phyloP scores from a whole-genome alignment of 2,329 filamentous ascomycete species.

The Chaetomium sp. region DNA sequence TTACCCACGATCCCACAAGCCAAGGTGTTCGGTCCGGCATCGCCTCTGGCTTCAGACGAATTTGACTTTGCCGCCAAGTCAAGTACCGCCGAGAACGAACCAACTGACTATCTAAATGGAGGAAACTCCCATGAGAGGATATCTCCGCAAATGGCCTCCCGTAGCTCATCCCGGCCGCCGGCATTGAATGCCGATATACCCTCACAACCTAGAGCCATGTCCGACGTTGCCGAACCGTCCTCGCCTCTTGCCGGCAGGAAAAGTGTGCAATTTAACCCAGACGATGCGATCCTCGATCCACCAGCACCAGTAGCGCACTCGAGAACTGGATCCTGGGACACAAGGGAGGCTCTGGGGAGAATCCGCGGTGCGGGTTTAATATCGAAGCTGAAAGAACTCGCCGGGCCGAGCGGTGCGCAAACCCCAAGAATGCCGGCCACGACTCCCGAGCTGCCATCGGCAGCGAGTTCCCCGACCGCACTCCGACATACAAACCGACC shows the following conservation, averaged over 20 bases:
- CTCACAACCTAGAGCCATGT: conserved; percentile 33
- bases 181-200: conserved; percentile 31
- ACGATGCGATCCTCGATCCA: conserved; percentile 53
- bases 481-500: conserved; percentile 44
- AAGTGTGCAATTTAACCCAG: conserved; percentile 75
- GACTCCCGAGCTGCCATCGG: conserved; percentile 43
- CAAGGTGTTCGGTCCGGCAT: conserved; percentile 25
- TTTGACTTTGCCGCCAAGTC: conserved; percentile 36
- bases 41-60: conserved; percentile 34
- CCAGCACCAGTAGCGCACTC: conserved; percentile 53
- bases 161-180: conserved; percentile 20
- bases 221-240: conserved; percentile 27
- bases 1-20: conserved; percentile 35
- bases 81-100: conserved; percentile 31
- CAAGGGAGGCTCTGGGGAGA: conserved; percentile 61
- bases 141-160: conserved; percentile 34
- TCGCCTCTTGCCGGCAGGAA: conserved; percentile 53
- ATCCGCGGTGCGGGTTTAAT: conserved; percentile 69
- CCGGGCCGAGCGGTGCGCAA: conserved; percentile 51
- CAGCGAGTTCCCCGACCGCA: conserved; percentile 52
- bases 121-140: conserved; percentile 40
- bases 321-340: conserved; percentile 67
- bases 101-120: conserved; percentile 46
- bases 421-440: conserved; percentile 28
- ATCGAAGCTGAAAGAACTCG: conserved; percentile 75